A percentile compares a stretch with the other conserved stretches of the same genome.
phyloP scores from a whole-genome alignment of 805 yeast genomes.

The Scheffersomyces ergatensis region DNA sequence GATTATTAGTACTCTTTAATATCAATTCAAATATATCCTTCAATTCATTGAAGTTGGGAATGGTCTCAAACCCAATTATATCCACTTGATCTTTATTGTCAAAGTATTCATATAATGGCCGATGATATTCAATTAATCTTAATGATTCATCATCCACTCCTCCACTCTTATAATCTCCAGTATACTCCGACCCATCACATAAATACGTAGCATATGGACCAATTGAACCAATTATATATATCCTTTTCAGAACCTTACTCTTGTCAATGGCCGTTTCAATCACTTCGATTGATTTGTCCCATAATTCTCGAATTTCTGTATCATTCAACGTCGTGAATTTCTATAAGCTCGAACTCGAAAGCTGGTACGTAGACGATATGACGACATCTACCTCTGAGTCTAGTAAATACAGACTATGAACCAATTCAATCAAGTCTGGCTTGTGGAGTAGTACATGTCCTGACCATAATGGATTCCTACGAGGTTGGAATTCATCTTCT shows the following conservation, averaged over 20 bases:
- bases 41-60: slow-evolving; percentile 62
- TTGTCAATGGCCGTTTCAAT: slow-evolving; percentile 15
- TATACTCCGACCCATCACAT: slow-evolving; percentile 69
- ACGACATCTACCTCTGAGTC: slow-evolving; percentile 54
- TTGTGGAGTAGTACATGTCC: slow-evolving; percentile 47
- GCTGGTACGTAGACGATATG: slow-evolving; percentile 61
- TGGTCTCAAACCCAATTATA: slow-evolving; percentile 66
- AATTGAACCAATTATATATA: slow-evolving; percentile 55
- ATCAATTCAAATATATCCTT: slow-evolving; percentile 43
- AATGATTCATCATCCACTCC: slow-evolving; percentile 14
- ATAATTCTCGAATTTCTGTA: slow-evolving; percentile 13
- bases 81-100: slow-evolving; percentile 45
- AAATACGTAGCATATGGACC: slow-evolving; percentile 79
- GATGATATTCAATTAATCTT: slow-evolving; percentile 50
- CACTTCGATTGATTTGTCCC: slow-evolving; percentile 21
- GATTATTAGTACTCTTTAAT: slow-evolving; percentile 8
- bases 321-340: slow-evolving; percentile 16
- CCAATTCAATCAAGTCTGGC: slow-evolving; percentile 41
- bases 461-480: slow-evolving; percentile 56
- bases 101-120: slow-evolving; percentile 37
- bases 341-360: slow-evolving; percentile 42
- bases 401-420: slow-evolving; percentile 49
- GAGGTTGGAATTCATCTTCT: slow-evolving; percentile 16
- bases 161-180: slow-evolving; percentile 56
- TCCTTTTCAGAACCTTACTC: slow-evolving; percentile 3